Base-by-base conservation (phyloP, 805 yeast species). In the Candida easanensis region DNA sequence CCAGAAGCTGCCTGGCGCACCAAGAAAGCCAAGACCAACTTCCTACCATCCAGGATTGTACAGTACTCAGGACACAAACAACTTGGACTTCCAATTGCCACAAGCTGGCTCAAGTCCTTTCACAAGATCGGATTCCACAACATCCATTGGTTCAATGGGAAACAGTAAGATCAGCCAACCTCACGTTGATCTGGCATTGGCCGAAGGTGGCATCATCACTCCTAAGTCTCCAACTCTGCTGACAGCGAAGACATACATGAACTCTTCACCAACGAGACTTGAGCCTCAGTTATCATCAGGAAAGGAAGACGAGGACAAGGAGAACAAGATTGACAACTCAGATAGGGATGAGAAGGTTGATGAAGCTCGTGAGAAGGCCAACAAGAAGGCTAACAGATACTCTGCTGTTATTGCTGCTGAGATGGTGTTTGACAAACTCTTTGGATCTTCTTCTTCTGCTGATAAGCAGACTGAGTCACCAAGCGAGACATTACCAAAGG, bases 1-100 rank as follows among this genome's bases (percentile, higher is more conserved):
- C 31, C 59, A 56, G 36, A 61, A 57, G 41, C 44, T 61, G 18
- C 61, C 63, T 14, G 58, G 59, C n/a, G 76, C 73, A 22, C 69
- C 71, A 39, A 75, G 79, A 60, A 82, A 77, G 56, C 90, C 88
- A 44, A 76, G 95, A 60, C 95, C 95, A 33, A 85, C 91, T 0
- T 84, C 93, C 9, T 86, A 83, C 57, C 90, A 86, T 58, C 95
- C 95, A 15, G 74, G 82, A 2, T 69, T 78, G 22, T 56, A 56
- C 41, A 51, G 69, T 15, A 38, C 45, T 23, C 48, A 39, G 16
- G 40, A 42, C 17, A 5, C 36, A 3, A 38, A 36, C 16, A 26
- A 26, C 22, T 37, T 44, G 34, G 49, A 45, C 18, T 46, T 27
- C 39, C 45, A 26, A 15, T 21, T 33, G 48, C 60, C 32, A 44